phyloP scores from a whole-genome alignment of 192 early-diverging fungal genomes.

The Chytriomyces sp. region DNA sequence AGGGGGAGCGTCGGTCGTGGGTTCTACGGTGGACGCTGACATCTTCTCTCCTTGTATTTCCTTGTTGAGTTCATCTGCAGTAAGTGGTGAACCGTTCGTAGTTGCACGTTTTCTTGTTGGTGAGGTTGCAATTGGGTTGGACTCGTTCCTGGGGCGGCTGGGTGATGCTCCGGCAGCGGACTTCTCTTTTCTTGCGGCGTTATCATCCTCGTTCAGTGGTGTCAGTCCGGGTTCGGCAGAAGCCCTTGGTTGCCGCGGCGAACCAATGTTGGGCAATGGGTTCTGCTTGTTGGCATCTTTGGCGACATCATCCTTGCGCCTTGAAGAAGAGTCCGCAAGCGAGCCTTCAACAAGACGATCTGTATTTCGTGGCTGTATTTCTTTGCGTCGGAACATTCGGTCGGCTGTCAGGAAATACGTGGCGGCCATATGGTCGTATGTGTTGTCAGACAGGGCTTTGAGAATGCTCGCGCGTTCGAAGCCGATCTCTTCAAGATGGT shows the following conservation, averaged over 20 bases:
- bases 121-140: neutral
- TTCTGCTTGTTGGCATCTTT: neutral
- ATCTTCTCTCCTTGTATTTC: constrained; percentile 12
- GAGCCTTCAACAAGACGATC: constrained; percentile 38
- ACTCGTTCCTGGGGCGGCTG: neutral
- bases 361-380: constrained; percentile 23
- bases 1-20: neutral
- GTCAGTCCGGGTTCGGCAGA: constrained; percentile 25
- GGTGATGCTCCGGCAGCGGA: neutral
- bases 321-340: constrained; percentile 23
- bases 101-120: constrained; percentile 24
- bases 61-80: constrained; percentile 21
- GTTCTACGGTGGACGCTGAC: constrained; percentile 9
- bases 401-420: constrained; percentile 65
- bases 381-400: constrained; percentile 47
- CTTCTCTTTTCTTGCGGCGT: neutral
- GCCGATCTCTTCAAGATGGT: constrained; percentile 63
- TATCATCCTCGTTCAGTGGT: constrained; percentile 19
- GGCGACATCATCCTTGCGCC: neutral
- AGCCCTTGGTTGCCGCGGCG: constrained; percentile 5
- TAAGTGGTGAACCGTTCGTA: constrained; percentile 8
- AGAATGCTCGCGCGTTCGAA: constrained; percentile 50
- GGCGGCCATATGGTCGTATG: constrained; percentile 61
- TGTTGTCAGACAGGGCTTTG: constrained; percentile 56
- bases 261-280: constrained; percentile 16